These are phyloP conservation scores for Monosporozyma solicola DNA, from an alignment of 805 yeast genomes.

Conservation along the genomic window DNA sequence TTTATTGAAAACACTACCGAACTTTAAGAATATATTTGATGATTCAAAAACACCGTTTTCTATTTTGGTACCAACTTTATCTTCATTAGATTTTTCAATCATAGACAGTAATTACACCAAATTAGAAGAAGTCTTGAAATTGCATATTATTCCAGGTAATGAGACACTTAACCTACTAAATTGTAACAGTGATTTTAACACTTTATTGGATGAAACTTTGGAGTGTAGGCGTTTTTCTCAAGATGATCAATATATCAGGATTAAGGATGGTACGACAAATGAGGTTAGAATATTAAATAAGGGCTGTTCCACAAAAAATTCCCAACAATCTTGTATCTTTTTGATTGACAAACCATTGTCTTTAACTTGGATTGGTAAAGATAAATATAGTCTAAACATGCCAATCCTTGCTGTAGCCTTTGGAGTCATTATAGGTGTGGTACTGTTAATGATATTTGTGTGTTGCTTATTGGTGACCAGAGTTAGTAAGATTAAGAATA, in stretches of 20 bases:
- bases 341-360: constrained; percentile 61
- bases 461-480: constrained; percentile 9
- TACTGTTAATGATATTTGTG: constrained; percentile 20
- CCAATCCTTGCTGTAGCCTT: constrained; percentile 61
- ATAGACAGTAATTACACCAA: constrained; percentile 36
- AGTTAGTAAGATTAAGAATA: background rate
- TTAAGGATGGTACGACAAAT: constrained; percentile 42
- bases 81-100: constrained; percentile 45
- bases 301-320: constrained; percentile 45
- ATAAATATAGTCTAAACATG: constrained; percentile 47
- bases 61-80: constrained; percentile 60
- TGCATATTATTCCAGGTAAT: constrained; percentile 61
- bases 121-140: constrained; percentile 46
- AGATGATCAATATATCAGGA: constrained; percentile 32
- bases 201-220: constrained; percentile 37
- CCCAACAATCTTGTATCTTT: constrained; percentile 43
- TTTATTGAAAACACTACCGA: constrained; percentile 38
- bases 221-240: constrained; percentile 35
- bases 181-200: constrained; percentile 40
- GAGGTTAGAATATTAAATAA: constrained; percentile 50
- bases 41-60: constrained; percentile 39
- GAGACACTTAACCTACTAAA: constrained; percentile 38
- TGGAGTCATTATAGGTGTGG: constrained; percentile 56
- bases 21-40: constrained; percentile 34
- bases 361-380: constrained; percentile 50